Percentiles rank a stretch among this genome's conserved stretches.
These are phyloP conservation scores for Puccinia novopanici DNA, from an alignment of 1,284 basidiomycete species.

Conservation along the genomic window DNA sequence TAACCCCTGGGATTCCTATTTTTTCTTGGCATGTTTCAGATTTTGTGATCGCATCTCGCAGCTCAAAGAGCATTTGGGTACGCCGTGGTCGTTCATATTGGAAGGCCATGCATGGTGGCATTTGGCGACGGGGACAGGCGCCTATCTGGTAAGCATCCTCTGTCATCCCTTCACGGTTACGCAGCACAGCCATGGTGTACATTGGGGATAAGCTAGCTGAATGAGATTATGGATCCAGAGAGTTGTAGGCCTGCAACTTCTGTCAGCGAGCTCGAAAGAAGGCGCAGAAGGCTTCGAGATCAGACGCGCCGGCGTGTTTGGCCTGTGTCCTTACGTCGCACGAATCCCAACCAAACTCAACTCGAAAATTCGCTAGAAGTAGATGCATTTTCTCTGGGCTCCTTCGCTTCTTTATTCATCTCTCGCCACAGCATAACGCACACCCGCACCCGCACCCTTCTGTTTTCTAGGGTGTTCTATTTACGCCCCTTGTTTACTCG, in stretches of 20 bases:
- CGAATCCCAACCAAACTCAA: constrained; percentile 15
- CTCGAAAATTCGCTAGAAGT: not conserved
- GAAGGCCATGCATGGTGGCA: constrained; percentile 64
- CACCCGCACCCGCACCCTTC: no score
- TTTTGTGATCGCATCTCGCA: constrained; percentile 52
- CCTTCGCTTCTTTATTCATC: no score
- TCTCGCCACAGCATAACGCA: no score
- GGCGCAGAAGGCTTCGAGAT: constrained; percentile 43
- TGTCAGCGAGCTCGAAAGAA: constrained; percentile 44
- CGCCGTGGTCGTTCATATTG: constrained; percentile 51
- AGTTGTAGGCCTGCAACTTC: constrained; percentile 36
- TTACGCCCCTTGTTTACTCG: no score
- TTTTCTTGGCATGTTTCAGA: constrained; percentile 1
- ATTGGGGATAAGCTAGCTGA: no score
- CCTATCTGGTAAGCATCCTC: constrained; percentile 55
- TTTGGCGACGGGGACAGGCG: constrained; percentile 62
- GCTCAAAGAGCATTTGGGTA: constrained; percentile 53
- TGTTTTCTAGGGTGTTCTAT: no score
- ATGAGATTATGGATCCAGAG: not conserved
- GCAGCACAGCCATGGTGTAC: no score
- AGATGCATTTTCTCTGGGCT: no score
- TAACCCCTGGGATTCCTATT: no score
- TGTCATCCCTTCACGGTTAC: no score
- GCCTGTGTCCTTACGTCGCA: constrained; percentile 39
- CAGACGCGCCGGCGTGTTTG: not conserved